phyloP scores from a whole-genome alignment of 2,329 filamentous ascomycete genomes.

The Aspergillus hortae region DNA sequence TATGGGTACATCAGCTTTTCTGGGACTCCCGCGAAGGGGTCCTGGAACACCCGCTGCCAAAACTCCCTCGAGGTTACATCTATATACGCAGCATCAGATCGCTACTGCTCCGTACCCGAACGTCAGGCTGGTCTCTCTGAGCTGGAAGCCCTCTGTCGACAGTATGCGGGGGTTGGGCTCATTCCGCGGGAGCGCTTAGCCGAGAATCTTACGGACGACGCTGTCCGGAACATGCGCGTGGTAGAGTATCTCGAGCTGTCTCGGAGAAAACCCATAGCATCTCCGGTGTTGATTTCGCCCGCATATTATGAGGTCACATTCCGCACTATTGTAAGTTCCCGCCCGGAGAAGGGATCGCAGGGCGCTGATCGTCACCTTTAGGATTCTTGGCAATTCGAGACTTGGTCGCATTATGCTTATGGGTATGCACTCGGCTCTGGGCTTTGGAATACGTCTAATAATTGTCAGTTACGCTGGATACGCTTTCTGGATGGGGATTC shows the following conservation, averaged over 20 bases:
- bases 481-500: conserved; percentile 38
- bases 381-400: conserved; percentile 31
- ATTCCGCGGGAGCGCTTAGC: conserved; percentile 27
- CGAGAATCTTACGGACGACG: conserved; percentile 30
- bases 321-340: conserved; percentile 29
- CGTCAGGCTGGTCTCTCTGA: conserved; percentile 20
- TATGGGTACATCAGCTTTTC: conserved; percentile 31
- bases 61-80: conserved; percentile 32
- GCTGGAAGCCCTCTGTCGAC: conserved; percentile 19
- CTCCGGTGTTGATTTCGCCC: conserved; percentile 30
- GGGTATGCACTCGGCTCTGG: conserved; percentile 25
- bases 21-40: conserved; percentile 14
- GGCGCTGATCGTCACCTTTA: conserved; percentile 8
- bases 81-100: conserved; percentile 33
- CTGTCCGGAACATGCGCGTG: conserved; percentile 28
- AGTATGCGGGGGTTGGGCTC: conserved; percentile 22
- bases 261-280: conserved; percentile 13
- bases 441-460: background rate
- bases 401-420: conserved; percentile 34
- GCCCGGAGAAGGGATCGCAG: too few relatives aligned
- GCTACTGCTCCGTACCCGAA: conserved; percentile 28
- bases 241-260: conserved; percentile 30
- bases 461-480: conserved; percentile 28
- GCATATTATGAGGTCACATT: conserved; percentile 28
- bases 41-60: conserved; percentile 27